Evolutionary conservation across 2,329 filamentous ascomycete species (phyloP).

Genomic region (Fusarium transvaalense): DNA sequence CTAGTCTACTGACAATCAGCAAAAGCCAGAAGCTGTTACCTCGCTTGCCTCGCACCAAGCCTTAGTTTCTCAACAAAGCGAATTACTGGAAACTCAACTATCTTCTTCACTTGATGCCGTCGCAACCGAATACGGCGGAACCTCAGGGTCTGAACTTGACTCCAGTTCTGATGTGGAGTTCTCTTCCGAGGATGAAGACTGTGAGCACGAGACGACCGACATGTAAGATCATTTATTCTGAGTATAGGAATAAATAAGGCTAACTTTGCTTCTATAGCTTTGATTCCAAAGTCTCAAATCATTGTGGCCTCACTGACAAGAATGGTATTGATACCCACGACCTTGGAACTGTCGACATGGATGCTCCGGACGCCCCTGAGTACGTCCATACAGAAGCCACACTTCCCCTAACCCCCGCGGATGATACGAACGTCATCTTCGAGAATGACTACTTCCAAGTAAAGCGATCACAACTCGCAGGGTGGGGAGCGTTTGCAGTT

Average conservation of each 20-base stretch:
- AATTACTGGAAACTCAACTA: slow-evolving; percentile 1
- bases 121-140: slow-evolving; percentile 28
- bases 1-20: not conserved
- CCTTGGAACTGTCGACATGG: slow-evolving; percentile 22
- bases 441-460: slow-evolving; percentile 59
- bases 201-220: slow-evolving; percentile 40
- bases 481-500: slow-evolving; percentile 62
- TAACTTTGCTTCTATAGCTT: slow-evolving; percentile 28
- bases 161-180: slow-evolving; percentile 39
- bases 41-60: not conserved
- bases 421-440: slow-evolving; percentile 42
- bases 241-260: not conserved
- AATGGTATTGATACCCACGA: slow-evolving; percentile 18
- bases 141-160: slow-evolving; percentile 41
- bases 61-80: slow-evolving; percentile 12
- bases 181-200: slow-evolving; percentile 42
- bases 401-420: slow-evolving; percentile 11
- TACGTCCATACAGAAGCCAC: not conserved
- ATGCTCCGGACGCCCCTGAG: not conserved
- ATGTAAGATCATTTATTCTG: slow-evolving; percentile 29
- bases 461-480: slow-evolving; percentile 56
- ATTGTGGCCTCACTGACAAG: slow-evolving; percentile 16
- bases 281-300: slow-evolving; percentile 29
- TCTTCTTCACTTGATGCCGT: slow-evolving; percentile 13
- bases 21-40: not conserved